Conservation (phyloP, 768 basidiomycete species). For the Leucocoprinus birnbaumii region DNA sequence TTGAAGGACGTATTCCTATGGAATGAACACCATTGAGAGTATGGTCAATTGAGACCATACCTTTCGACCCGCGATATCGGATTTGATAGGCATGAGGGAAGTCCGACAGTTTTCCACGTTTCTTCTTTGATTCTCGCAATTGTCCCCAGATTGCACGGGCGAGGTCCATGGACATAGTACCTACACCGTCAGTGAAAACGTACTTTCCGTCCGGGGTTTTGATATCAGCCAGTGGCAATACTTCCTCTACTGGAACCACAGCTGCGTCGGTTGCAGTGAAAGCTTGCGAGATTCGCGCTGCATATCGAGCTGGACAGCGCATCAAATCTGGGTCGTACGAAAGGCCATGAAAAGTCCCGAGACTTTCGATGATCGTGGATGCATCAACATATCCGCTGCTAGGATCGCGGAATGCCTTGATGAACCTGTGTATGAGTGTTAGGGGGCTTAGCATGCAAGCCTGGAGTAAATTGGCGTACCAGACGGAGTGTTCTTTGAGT, state of each 20-base stretch:
- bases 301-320: slow-evolving; percentile 68
- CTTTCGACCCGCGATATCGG: slow-evolving; percentile 63
- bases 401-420: slow-evolving; percentile 47
- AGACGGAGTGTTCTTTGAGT: slow-evolving; percentile 63
- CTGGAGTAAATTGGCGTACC: slow-evolving; percentile 35
- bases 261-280: slow-evolving; percentile 72
- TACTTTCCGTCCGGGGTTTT: slow-evolving; percentile 29
- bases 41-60: slow-evolving; percentile 60
- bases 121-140: slow-evolving; percentile 33
- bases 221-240: slow-evolving; percentile 37
- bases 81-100: slow-evolving; percentile 56
- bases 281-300: slow-evolving; percentile 68
- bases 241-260: slow-evolving; percentile 46
- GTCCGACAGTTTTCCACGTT: slow-evolving; percentile 25
- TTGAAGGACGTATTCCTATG: slow-evolving; percentile 53
- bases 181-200: slow-evolving; percentile 71
- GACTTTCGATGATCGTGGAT: slow-evolving; percentile 43
- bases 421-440: slow-evolving; percentile 51
- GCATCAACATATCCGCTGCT: slow-evolving; percentile 33
- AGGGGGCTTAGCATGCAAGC: no score
- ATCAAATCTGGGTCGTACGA: slow-evolving; percentile 43
- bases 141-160: slow-evolving; percentile 47
- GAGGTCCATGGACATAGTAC: slow-evolving; percentile 54
- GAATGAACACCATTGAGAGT: slow-evolving; percentile 39
- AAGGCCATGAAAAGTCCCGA: slow-evolving; percentile 54